These are phyloP conservation scores for Candida pseudofarinosa DNA, from an alignment of 805 yeast genomes.

Conservation along the genomic window DNA sequence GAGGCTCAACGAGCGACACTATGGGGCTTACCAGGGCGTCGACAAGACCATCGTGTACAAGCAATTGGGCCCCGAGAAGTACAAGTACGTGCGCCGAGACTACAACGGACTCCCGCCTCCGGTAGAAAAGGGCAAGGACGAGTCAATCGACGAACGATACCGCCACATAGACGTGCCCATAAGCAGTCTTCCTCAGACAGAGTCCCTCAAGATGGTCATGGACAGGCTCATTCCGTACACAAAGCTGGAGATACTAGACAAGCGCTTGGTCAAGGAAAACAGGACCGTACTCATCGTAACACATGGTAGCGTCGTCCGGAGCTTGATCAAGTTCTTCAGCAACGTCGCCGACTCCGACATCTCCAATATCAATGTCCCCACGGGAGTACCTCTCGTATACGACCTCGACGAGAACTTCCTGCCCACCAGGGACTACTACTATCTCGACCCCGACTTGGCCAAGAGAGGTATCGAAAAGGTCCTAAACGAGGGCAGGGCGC, in stretches of 20 bases:
- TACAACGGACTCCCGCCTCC: constrained; percentile 34
- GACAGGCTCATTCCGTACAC: constrained; percentile 37
- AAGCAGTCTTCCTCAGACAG: constrained; percentile 33
- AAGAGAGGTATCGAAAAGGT: constrained; percentile 34
- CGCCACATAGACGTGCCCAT: constrained; percentile 14
- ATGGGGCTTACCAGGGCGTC: constrained; percentile 40
- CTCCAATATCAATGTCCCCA: constrained; percentile 39
- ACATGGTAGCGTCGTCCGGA: constrained; percentile 41
- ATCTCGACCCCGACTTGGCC: constrained; percentile 39
- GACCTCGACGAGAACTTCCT: constrained; percentile 31
- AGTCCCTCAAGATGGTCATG: constrained; percentile 36
- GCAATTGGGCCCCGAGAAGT: constrained; percentile 34
- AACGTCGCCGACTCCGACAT: constrained; percentile 35
- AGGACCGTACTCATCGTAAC: constrained; percentile 36
- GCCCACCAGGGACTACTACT: constrained; percentile 27
- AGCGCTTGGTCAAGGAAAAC: constrained; percentile 18
- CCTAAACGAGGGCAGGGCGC: constrained; percentile 19
- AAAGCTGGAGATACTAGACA: constrained; percentile 22
- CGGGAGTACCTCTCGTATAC: constrained; percentile 43
- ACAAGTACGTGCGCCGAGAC: constrained; percentile 35
- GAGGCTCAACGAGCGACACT: constrained; percentile 43
- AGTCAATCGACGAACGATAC: constrained; percentile 35
- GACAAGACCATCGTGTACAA: constrained; percentile 33
- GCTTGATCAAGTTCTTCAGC: constrained; percentile 35
- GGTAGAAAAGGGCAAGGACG: constrained; percentile 16